Percentiles rank a stretch among this genome's conserved stretches.
phyloP scores from a whole-genome alignment of 306 rosid species.

The Quillaja saponaria region DNA sequence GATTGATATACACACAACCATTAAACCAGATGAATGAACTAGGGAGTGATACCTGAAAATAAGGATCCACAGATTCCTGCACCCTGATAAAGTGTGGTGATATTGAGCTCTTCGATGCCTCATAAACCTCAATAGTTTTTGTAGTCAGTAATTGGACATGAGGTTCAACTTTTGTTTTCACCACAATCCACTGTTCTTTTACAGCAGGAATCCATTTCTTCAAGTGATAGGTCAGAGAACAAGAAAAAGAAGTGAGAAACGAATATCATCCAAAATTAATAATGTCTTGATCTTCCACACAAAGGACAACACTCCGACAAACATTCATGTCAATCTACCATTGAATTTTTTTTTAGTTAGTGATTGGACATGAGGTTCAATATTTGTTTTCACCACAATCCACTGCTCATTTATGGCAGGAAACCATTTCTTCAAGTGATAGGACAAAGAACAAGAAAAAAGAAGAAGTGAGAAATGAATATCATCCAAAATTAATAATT shows the following conservation, averaged over 20 bases:
- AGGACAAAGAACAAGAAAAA: conserved; percentile 21
- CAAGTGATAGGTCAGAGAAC: conserved; percentile 26
- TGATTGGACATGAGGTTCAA: conserved; percentile 67
- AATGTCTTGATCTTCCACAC: not conserved
- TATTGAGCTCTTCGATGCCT: conserved; percentile 61
- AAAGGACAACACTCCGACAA: not conserved
- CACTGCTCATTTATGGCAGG: conserved; percentile 66
- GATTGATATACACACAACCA: conserved; percentile 25
- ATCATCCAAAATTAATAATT: conserved; percentile 5
- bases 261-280: conserved; percentile 12
- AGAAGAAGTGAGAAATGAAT: conserved; percentile 7
- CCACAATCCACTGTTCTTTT: conserved; percentile 62
- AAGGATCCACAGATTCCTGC: conserved; percentile 72
- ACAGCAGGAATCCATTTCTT: conserved; percentile 78
- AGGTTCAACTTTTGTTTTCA: conserved; percentile 69
- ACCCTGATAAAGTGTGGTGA: conserved; percentile 67
- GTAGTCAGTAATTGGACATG: conserved; percentile 51
- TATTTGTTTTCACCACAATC: conserved; percentile 56
- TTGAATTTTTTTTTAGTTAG: conserved; percentile 39
- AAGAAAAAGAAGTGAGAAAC: conserved; percentile 21
- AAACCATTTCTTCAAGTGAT: conserved; percentile 66
- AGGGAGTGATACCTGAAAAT: conserved; percentile 66
- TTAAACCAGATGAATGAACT: conserved; percentile 4
- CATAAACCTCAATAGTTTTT: conserved; percentile 61
- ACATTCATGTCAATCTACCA: not conserved